phyloP scores from a whole-genome alignment of 495 filamentous ascomycete genomes.

The Neurospora sp. region DNA sequence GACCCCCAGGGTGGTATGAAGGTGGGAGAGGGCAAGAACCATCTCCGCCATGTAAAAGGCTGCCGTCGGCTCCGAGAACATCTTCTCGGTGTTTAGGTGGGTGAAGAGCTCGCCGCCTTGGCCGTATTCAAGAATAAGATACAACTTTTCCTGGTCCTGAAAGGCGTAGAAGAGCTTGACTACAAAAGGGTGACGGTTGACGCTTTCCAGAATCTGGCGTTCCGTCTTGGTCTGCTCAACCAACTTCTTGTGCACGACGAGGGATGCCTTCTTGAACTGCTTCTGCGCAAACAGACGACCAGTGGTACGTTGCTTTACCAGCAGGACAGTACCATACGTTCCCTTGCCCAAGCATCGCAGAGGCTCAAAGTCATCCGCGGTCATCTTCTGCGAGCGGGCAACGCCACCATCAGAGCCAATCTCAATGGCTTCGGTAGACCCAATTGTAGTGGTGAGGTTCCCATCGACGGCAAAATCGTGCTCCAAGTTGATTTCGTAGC shows the following conservation, averaged over 20 bases:
- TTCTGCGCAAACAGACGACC: constrained; percentile 94
- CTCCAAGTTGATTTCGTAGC: constrained; percentile 82
- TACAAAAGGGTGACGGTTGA: constrained; percentile 92
- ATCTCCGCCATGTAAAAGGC: constrained; percentile 99
- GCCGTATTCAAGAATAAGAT: constrained; percentile 97
- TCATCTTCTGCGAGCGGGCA: constrained; percentile 63
- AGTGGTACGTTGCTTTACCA: constrained; percentile 80
- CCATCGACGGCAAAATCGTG: constrained; percentile 57
- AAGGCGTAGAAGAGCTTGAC: constrained; percentile 98
- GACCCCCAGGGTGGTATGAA: constrained; percentile 84
- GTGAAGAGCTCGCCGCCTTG: constrained; percentile 91
- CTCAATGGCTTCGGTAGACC: constrained; percentile 45
- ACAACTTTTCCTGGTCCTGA: constrained; percentile 95
- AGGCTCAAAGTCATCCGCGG: constrained; percentile 78
- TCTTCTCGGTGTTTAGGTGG: constrained; percentile 78
- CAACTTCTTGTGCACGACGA: constrained; percentile 84
- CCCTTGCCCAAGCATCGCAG: constrained; percentile 96
- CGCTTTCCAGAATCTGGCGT: constrained; percentile 82
- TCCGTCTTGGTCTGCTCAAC: constrained; percentile 97
- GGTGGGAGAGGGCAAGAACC: constrained; percentile 83
- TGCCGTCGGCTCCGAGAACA: constrained; percentile 79
- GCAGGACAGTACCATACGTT: constrained; percentile 83
- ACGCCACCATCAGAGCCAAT: constrained; percentile 28
- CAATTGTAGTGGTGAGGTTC: background rate
- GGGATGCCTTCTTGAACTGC: constrained; percentile 91